Evolutionary conservation across 1,284 basidiomycete genomes (phyloP).

Genomic region (Thelephora terrestris): DNA sequence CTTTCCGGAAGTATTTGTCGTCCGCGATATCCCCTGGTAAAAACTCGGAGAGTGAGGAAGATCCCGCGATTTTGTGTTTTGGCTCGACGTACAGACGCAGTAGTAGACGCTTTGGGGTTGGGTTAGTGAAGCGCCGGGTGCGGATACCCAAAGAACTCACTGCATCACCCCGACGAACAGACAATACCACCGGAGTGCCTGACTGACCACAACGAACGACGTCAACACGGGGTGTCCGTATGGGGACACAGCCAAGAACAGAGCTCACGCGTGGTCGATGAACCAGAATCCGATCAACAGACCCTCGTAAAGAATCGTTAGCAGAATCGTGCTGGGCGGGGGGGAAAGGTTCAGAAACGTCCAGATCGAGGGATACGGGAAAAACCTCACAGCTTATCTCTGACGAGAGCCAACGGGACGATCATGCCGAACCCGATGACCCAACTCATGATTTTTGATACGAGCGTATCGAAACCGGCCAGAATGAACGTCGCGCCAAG

Average conservation of each 20-base stretch:
- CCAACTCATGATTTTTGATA: slow-evolving; percentile 75
- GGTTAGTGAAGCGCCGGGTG: slow-evolving; percentile 2
- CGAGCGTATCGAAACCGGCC: slow-evolving; percentile 69
- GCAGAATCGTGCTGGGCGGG: slow-evolving; percentile 56
- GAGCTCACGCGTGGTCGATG: slow-evolving; percentile 58
- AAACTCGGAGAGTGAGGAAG: neutral
- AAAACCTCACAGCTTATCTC: slow-evolving; percentile 64
- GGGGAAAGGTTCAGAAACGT: slow-evolving; percentile 3
- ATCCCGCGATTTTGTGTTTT: neutral
- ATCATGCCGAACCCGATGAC: slow-evolving; percentile 67
- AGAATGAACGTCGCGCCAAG: slow-evolving; percentile 72
- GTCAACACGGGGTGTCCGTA: slow-evolving; percentile 1
- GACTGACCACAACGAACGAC: slow-evolving; percentile 24
- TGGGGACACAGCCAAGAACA: no score
- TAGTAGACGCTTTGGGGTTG: slow-evolving; percentile 50
- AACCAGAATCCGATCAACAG: slow-evolving; percentile 79
- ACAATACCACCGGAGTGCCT: slow-evolving; percentile 70
- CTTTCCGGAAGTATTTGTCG: slow-evolving; percentile 78
- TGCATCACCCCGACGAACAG: slow-evolving; percentile 78
- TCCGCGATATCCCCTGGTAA: slow-evolving; percentile 71
- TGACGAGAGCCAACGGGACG: slow-evolving; percentile 64
- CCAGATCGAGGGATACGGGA: neutral
- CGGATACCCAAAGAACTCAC: slow-evolving; percentile 31
- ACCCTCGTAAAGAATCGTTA: slow-evolving; percentile 65
- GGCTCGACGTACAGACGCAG: slow-evolving; percentile 55